Evolutionary conservation across 2,329 filamentous ascomycete genomes (phyloP), one percentile per base, ranked within the genome.

Genomic region (Tricladium varicosporioides): DNA sequence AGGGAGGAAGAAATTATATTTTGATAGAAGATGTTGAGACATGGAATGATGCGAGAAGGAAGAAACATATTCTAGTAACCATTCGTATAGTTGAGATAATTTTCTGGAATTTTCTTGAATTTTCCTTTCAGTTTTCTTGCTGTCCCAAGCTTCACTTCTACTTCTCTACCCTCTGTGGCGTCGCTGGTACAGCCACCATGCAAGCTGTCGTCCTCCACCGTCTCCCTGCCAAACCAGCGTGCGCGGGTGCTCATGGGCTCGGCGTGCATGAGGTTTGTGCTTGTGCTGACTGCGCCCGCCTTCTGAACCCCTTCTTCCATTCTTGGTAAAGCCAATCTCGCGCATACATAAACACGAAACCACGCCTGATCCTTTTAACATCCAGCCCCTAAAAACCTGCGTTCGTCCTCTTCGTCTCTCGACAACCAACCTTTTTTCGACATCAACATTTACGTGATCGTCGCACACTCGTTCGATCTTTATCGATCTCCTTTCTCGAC

Each of bases 281-380:
- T 14, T 8, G n/a, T 51, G 48, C 48, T 51, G 48, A 51, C 48
- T 51, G 48, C 48, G 48, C 48, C 48, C 48, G 18, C 5, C 11
- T 15, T n/a, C 5, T 18, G 27, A 49, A 31, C 19, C 47, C 9
- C 14, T 15, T 13, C 27, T 31, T 18, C 47, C 33, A 27, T 40
- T 18, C 46, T 18, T 7, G 11, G 46, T 32, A 22, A 22, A 16
- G 46, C 19, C 47, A 49, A 49, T 36, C 14, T 15, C 36, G 11
- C 14, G 36, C 27, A 47, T 46, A 53, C 43, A 53, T 53, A 53
- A 53, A 53, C 51, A 53, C 51, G 51, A 53, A 53, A 53, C 43
- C 51, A 5, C 18, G 15, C 22, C 51, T 31, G 5, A 32, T 44
- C 33, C 14, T 33, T 43, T 7, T 7, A 27, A 27, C 22, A 27